Conservation (phyloP, 768 basidiomycete species). For the Suillus americanus region DNA sequence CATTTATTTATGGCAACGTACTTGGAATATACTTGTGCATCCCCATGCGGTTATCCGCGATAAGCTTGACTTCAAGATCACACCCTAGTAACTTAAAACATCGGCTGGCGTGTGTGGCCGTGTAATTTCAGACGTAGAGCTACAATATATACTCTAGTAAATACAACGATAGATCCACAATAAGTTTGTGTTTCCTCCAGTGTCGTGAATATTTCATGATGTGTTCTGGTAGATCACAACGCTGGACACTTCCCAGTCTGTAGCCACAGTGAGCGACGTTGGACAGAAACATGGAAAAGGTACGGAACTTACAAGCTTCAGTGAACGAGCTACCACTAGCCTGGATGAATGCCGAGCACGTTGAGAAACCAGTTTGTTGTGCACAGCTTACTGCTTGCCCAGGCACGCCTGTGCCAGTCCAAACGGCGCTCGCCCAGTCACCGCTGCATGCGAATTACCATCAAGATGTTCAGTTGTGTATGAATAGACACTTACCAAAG, state of each 20-base stretch:
- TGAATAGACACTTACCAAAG: constrained; percentile 53
- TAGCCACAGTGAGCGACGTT: constrained; percentile 6
- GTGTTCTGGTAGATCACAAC: constrained; percentile 68
- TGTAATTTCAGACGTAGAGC: not conserved
- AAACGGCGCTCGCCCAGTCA: constrained; percentile 87
- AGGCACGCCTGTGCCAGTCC: constrained; percentile 69
- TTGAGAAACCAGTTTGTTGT: constrained; percentile 74
- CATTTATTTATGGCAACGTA: not conserved
- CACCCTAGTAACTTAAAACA: not conserved
- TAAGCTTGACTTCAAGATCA: not conserved
- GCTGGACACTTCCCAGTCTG: constrained; percentile 82
- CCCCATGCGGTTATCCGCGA: not conserved
- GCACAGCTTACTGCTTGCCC: constrained; percentile 90
- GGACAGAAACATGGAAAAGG: constrained; percentile 5
- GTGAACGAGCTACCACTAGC: constrained; percentile 67
- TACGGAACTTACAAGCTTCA: constrained; percentile 71
- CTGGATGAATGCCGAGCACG: constrained; percentile 77
- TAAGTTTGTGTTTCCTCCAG: not conserved
- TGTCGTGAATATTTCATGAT: constrained; percentile 9
- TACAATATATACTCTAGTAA: not conserved
- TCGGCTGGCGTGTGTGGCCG: not conserved
- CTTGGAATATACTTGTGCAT: not conserved
- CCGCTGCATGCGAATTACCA: constrained; percentile 47
- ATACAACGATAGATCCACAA: not conserved
- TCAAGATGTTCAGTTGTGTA: not conserved